These are phyloP conservation scores for Solanum chmielewskii DNA, from an alignment of 257 asterid species.

Conservation along the genomic window DNA sequence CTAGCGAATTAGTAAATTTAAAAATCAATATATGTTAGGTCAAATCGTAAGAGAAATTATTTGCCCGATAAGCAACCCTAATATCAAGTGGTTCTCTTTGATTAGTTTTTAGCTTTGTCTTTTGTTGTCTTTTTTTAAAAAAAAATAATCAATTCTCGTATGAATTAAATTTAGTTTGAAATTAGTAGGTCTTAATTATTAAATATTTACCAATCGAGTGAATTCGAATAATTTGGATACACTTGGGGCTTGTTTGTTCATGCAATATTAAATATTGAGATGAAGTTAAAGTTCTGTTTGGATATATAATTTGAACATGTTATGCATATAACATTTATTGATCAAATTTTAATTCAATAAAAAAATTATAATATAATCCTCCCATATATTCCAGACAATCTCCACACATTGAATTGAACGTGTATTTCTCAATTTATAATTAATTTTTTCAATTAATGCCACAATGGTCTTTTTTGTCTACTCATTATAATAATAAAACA, in stretches of 20 bases:
- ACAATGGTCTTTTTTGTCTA: too few relatives aligned
- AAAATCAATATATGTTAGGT: too few relatives aligned
- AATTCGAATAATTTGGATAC: neutral
- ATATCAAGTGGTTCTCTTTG: neutral
- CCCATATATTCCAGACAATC: too few relatives aligned
- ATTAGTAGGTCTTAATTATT: neutral
- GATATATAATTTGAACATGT: too few relatives aligned
- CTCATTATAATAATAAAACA: neutral
- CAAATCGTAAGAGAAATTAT: neutral
- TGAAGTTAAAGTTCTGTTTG: neutral
- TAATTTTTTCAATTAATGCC: too few relatives aligned
- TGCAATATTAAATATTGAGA: neutral
- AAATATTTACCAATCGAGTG: neutral
- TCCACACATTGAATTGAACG: too few relatives aligned
- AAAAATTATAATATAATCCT: too few relatives aligned
- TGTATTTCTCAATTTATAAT: too few relatives aligned
- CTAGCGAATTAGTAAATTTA: too few relatives aligned
- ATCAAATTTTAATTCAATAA: too few relatives aligned
- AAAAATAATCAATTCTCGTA: neutral
- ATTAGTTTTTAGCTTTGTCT: neutral
- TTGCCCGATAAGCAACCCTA: neutral
- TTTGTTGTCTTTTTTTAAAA: too few relatives aligned
- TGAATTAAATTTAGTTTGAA: neutral
- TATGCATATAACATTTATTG: neutral
- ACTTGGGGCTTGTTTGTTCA: rapidly evolving